These are phyloP conservation scores for Oxyria digyna DNA, from an alignment of 148 eudicot genomes.

Conservation along the genomic window DNA sequence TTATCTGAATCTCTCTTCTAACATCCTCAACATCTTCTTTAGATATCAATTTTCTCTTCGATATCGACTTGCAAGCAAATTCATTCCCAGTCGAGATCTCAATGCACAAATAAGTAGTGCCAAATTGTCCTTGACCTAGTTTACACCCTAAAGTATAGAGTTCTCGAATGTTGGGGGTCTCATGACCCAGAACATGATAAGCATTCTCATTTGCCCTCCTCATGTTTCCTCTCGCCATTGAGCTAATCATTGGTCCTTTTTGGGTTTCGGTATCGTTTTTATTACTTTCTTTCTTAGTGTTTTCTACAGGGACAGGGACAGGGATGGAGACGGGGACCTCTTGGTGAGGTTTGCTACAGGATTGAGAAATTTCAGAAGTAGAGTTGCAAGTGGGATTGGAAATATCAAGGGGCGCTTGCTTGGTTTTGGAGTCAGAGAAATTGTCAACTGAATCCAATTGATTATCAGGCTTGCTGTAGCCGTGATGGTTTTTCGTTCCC, in stretches of 20 bases:
- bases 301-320: too few relatives aligned
- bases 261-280: conserved; percentile 1
- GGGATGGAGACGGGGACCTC: not conserved
- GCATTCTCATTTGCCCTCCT: conserved; percentile 37
- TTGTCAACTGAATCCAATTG: conserved; percentile 26
- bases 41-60: too few relatives aligned
- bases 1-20: conserved; percentile 95
- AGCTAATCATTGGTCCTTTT: conserved; percentile 4
- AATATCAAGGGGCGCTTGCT: conserved; percentile 18
- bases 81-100: conserved; percentile 61
- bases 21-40: conserved; percentile 96
- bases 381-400: conserved; percentile 16
- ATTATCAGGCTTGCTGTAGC: conserved; percentile 52
- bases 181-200: conserved; percentile 75
- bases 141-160: conserved; percentile 71
- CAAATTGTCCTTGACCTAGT: conserved; percentile 90
- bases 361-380: not conserved
- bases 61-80: conserved; percentile 84
- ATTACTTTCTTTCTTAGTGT: conserved; percentile 20
- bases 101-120: conserved; percentile 73
- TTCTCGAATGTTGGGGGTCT: conserved; percentile 72
- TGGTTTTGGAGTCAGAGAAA: conserved; percentile 19
- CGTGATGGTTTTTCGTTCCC: conserved; percentile 46
- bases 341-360: not conserved
- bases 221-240: conserved; percentile 21